phyloP scores from a whole-genome alignment of 129 eudicot species.

The Erigeron canadensis region DNA sequence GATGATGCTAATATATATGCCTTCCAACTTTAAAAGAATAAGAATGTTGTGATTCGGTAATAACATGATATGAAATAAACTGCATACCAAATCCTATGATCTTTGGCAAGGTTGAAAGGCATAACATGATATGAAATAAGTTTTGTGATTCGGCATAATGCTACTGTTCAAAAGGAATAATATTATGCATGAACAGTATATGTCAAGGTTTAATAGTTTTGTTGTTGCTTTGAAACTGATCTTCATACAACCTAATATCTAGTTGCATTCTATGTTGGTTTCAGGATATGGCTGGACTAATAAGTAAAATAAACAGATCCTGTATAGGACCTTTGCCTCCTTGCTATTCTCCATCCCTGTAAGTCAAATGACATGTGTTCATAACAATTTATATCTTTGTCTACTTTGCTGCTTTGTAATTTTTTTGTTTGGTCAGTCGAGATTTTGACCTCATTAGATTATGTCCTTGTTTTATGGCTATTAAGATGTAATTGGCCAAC shows the following conservation, averaged over 20 bases:
- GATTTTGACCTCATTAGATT: neutral
- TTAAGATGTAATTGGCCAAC: neutral
- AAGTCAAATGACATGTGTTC: conserved; percentile 41
- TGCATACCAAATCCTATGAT: too few relatives aligned
- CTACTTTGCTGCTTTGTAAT: conserved; percentile 11
- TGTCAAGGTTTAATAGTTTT: conserved; percentile 2
- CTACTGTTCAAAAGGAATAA: too few relatives aligned
- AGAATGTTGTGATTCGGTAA: too few relatives aligned
- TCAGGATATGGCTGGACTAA: conserved; percentile 98
- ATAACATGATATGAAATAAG: too few relatives aligned
- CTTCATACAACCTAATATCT: neutral
- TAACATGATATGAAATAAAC: too few relatives aligned
- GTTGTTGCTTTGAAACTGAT: neutral
- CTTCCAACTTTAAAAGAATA: too few relatives aligned
- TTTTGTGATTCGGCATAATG: too few relatives aligned
- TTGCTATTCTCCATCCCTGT: conserved; percentile 95
- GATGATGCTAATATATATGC: too few relatives aligned
- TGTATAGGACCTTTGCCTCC: conserved; percentile 97
- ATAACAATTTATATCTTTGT: conserved; percentile 5
- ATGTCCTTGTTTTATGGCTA: too few relatives aligned
- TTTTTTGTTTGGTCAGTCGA: neutral
- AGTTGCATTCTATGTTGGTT: conserved; percentile 29
- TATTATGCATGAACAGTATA: neutral
- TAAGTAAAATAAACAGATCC: conserved; percentile 93
- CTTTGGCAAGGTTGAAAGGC: too few relatives aligned